phyloP scores from a whole-genome alignment of 1,139 yeast genomes.

The Geotrichum klebahnii region DNA sequence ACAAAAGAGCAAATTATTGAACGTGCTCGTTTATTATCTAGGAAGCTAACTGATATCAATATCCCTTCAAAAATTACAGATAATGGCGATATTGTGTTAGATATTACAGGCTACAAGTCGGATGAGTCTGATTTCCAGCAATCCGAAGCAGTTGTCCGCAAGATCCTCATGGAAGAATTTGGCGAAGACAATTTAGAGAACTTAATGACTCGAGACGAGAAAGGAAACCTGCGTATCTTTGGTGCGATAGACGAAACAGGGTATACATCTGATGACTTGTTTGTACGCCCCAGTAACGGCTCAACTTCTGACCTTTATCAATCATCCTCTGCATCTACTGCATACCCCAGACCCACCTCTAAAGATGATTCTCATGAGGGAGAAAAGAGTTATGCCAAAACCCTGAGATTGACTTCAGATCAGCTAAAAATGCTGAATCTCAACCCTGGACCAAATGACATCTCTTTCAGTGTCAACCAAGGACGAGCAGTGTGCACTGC shows the following conservation, averaged over 20 bases:
- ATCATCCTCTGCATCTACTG: not conserved
- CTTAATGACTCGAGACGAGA: conserved; percentile 56
- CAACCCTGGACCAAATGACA: conserved; percentile 71
- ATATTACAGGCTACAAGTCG: conserved; percentile 95
- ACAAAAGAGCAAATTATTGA: conserved; percentile 51
- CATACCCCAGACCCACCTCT: conserved; percentile 13
- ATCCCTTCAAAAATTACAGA: conserved; percentile 86
- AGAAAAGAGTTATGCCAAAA: conserved; percentile 58
- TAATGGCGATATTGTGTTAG: conserved; percentile 86
- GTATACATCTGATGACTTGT: conserved; percentile 20
- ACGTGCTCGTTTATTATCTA: conserved; percentile 64
- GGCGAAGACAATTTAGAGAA: conserved; percentile 48
- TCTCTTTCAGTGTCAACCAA: conserved; percentile 73
- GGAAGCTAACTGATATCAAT: conserved; percentile 61
- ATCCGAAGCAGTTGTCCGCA: conserved; percentile 57
- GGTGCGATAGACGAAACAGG: conserved; percentile 35
- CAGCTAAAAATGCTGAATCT: conserved; percentile 73
- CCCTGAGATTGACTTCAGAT: conserved; percentile 85
- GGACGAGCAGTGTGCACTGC: conserved; percentile 76
- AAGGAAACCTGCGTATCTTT: conserved; percentile 69
- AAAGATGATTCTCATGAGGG: conserved; percentile 2
- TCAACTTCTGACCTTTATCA: not conserved
- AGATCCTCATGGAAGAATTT: conserved; percentile 66
- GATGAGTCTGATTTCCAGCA: conserved; percentile 53
- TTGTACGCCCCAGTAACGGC: conserved; percentile 11